Evolutionary conservation across 352 stramenopile species (phyloP).

Genomic region (Elongisporangium anandrum): DNA sequence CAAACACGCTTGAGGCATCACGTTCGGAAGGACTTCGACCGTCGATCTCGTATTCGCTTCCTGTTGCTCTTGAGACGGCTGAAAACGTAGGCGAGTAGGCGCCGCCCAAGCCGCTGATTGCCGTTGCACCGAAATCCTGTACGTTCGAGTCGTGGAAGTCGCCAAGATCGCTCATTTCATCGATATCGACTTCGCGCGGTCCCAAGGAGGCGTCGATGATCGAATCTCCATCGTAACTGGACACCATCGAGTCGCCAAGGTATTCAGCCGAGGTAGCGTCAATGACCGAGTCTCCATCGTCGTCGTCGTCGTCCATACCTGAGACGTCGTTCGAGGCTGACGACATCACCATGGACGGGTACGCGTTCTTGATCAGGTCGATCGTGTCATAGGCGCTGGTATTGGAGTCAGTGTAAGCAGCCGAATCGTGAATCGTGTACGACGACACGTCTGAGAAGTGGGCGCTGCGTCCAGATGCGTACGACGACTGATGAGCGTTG

Average conservation of each 20-base stretch:
- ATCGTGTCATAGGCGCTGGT: slow-evolving; percentile 11
- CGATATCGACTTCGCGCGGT: neutral
- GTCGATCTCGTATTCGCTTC: neutral
- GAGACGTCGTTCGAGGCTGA: slow-evolving; percentile 22
- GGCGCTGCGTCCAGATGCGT: neutral
- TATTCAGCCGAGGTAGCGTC: slow-evolving; percentile 5
- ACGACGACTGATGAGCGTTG: slow-evolving; percentile 15
- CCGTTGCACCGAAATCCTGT: neutral
- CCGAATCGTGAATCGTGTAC: slow-evolving; percentile 8
- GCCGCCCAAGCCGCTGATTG: neutral
- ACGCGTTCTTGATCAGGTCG: slow-evolving; percentile 17
- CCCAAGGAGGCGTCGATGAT: neutral
- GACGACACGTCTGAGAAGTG: slow-evolving; percentile 26
- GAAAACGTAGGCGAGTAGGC: neutral
- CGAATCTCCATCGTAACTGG: neutral
- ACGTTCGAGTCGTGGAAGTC: neutral
- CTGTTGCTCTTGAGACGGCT: neutral
- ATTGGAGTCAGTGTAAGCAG: slow-evolving; percentile 18
- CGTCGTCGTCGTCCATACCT: slow-evolving; percentile 31
- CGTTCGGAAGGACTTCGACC: neutral
- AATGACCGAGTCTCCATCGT: slow-evolving; percentile 32
- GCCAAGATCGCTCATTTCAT: neutral
- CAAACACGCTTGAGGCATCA: neutral
- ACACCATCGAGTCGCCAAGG: neutral
- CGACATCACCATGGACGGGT: slow-evolving; percentile 16